These are phyloP conservation scores for Thielaviopsis euricoi DNA, from an alignment of 2,329 filamentous ascomycete species.

Conservation along the genomic window DNA sequence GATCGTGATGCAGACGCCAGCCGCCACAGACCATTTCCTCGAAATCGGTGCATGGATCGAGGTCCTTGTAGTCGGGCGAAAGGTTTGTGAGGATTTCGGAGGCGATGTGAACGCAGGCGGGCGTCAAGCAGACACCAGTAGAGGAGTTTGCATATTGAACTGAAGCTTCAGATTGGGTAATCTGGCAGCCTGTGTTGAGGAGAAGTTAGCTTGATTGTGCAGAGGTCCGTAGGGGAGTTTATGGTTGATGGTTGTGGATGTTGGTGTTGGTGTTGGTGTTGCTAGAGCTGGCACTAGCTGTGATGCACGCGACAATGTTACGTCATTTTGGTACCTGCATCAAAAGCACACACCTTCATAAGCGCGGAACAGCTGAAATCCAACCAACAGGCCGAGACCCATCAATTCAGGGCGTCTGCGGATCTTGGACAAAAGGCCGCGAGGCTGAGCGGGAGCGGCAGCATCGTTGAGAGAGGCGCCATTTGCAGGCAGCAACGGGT, in stretches of 20 bases:
- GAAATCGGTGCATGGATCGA: slow-evolving; percentile 56
- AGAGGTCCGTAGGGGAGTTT: too few species aligned
- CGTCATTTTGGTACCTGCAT: background rate
- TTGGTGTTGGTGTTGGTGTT: background rate
- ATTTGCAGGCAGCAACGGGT: background rate
- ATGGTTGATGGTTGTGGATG: too few species aligned
- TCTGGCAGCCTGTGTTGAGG: background rate
- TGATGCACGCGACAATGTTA: background rate
- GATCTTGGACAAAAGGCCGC: background rate
- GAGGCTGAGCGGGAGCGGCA: background rate
- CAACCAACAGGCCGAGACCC: slow-evolving; percentile 1
- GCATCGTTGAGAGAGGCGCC: background rate
- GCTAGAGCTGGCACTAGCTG: too few species aligned
- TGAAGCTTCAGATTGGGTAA: background rate
- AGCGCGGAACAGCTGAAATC: slow-evolving; percentile 3
- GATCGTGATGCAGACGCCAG: slow-evolving; percentile 46
- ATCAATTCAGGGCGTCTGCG: slow-evolving; percentile 1
- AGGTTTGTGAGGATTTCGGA: slow-evolving; percentile 18
- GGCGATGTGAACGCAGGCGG: slow-evolving; percentile 19
- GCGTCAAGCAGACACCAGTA: slow-evolving; percentile 15
- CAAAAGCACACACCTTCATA: slow-evolving; percentile 1
- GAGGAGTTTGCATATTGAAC: background rate
- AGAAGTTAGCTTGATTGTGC: background rate
- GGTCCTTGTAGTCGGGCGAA: slow-evolving; percentile 32
- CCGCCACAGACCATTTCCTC: slow-evolving; percentile 52